Conservation (phyloP, 345 rosid species). For the Aethionema arabicum region DNA sequence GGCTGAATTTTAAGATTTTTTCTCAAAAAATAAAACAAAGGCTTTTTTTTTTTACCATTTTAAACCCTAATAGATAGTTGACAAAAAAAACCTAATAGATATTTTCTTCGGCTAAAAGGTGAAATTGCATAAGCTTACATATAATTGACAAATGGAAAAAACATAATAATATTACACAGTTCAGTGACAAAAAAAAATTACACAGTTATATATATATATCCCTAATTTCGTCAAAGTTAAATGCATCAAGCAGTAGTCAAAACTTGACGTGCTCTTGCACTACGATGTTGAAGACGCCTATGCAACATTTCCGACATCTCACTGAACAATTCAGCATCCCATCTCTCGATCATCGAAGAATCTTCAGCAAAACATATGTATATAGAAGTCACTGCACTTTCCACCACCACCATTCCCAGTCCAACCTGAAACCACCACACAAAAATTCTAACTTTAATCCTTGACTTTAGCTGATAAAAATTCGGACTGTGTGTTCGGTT, state of each 20-base stretch:
- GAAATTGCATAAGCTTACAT: neutral
- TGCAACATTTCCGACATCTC: conserved; percentile 81
- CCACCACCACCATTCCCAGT: conserved; percentile 87
- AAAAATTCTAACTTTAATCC: too few relatives aligned
- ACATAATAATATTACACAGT: conserved; percentile 13
- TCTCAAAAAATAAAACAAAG: too few relatives aligned
- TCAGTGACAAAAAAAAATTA: too few relatives aligned
- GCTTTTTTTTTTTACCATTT: too few relatives aligned
- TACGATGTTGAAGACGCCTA: conserved; percentile 82
- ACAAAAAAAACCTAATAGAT: too few relatives aligned
- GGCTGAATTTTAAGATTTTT: too few relatives aligned
- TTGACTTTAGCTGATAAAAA: too few relatives aligned
- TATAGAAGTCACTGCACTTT: conserved; percentile 90
- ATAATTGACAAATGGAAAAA: conserved; percentile 2
- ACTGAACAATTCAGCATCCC: conserved; percentile 68
- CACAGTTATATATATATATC: conserved; percentile 20
- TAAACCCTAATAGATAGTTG: too few relatives aligned
- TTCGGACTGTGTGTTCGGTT: too few relatives aligned
- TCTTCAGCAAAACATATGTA: conserved; percentile 94
- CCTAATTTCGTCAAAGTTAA: neutral
- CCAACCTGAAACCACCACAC: conserved; percentile 57
- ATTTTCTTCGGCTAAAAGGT: too few relatives aligned
- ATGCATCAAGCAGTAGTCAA: conserved; percentile 31
- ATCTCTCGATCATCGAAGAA: conserved; percentile 66
- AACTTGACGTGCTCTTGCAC: conserved; percentile 51